Evolutionary conservation across 2,329 filamentous ascomycete genomes (phyloP).

Genomic region (Fusarium verrucosum): DNA sequence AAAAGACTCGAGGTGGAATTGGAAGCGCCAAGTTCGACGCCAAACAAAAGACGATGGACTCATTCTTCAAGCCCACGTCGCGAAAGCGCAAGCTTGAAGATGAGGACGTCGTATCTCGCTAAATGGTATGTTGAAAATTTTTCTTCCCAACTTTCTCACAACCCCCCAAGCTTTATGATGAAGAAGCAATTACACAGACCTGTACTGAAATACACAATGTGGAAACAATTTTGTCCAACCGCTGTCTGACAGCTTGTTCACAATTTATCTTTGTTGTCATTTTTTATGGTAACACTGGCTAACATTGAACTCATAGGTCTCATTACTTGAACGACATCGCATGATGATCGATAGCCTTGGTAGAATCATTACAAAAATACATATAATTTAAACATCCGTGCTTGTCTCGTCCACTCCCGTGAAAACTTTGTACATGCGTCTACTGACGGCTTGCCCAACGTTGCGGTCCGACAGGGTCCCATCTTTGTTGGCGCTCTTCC

Average conservation of each 20-base stretch:
- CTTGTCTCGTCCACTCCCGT: constrained; percentile 64
- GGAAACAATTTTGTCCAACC: constrained; percentile 80
- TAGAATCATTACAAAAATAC: constrained; percentile 23
- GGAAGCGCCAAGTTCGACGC: constrained; percentile 80
- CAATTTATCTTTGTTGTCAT: constrained; percentile 37
- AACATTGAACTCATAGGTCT: constrained; percentile 35
- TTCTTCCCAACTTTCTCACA: constrained; percentile 1
- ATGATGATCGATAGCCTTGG: constrained; percentile 4
- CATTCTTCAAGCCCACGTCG: constrained; percentile 71
- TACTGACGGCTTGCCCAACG: constrained; percentile 67
- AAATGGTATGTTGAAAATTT: constrained; percentile 52
- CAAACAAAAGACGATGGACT: constrained; percentile 77
- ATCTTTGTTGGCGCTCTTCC: constrained; percentile 65
- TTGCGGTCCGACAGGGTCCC: constrained; percentile 64
- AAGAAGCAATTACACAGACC: constrained; percentile 80
- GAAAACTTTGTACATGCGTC: constrained; percentile 68
- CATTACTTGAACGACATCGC: neutral
- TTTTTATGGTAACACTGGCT: constrained; percentile 32
- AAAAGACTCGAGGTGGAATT: constrained; percentile 83
- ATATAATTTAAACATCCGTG: constrained; percentile 57
- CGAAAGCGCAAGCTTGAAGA: constrained; percentile 44
- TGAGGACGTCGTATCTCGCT: constrained; percentile 26
- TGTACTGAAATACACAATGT: constrained; percentile 77
- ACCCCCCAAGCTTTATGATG: constrained; percentile 65
- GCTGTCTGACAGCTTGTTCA: constrained; percentile 72